Base-by-base conservation (phyloP, 148 eudicot species). In the Nepenthes gracilis region DNA sequence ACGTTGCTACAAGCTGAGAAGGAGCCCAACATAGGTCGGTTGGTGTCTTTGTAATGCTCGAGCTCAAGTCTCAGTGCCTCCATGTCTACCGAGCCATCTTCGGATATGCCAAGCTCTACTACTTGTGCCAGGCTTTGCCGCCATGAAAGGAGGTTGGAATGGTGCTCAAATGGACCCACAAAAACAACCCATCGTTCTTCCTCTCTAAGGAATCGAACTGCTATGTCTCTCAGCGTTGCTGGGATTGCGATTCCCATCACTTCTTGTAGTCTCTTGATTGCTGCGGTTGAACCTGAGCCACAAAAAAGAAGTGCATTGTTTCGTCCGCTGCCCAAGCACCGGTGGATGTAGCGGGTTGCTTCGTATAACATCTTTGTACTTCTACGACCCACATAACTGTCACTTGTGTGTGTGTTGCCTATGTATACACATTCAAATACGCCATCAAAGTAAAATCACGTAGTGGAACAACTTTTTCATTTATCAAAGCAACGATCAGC, bases 1-100 rank as follows among this genome's bases (percentile, higher is more conserved):
- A 86, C 94, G 59, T 86, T 86, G 49, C 93, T 86, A 55, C 88
- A 86, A 61, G 93, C 88, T 0, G 93, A 86, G 61, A 86, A 83
- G 4, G 94, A 86, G 1, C 86, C 94, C 48, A 86, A 32, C 78
- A 86, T 81, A 2, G 83, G 86, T 7, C 89, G 62, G 35, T 79
- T 75, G 13, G 57, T 63, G 9, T 37, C 1, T 43, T 61, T 68
- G 57, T 68, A 83, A 35, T 12, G 40, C 48, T 70, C 54, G 0
- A 86, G 79, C 33, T 75, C 58, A 1, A 9, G 52, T 43, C 51
- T 67, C 9, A 86, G 62, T 2, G 33, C 80, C 1, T 81, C 80
- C 67, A 77, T 57, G 69, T 86, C 86, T 0, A 86, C 8, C 1
- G 70, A 60, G 1, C 80, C 81, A 34, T 73, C 66, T 1, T 66